A percentile compares a stretch with the other conserved stretches of the same genome.
Conservation (phyloP, 1,139 yeast genomes). For the Kodamaea plutei region DNA sequence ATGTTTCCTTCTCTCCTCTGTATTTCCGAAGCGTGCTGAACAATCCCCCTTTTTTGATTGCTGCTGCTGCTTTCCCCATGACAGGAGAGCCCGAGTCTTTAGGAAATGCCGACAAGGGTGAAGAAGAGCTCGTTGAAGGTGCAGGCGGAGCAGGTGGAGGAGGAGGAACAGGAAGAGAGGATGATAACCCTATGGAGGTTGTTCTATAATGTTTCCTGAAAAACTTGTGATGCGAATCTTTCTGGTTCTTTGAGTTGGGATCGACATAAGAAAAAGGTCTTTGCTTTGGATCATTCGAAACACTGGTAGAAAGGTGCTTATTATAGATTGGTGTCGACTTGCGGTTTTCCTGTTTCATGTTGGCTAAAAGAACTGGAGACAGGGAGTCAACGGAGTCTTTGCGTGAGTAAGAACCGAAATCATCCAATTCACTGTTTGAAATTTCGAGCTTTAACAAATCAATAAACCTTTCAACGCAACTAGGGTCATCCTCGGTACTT, state of each 20-base stretch:
- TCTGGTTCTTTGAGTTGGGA: constrained; percentile 18
- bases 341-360: constrained; percentile 25
- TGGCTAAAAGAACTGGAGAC: constrained; percentile 12
- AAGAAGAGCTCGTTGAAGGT: constrained; percentile 1
- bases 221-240: constrained; percentile 39
- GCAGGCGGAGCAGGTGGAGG: constrained; percentile 11
- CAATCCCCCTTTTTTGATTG: constrained; percentile 36
- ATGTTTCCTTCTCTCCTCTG: constrained; percentile 3
- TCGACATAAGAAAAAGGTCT: constrained; percentile 59
- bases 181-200: constrained; percentile 49
- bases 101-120: constrained; percentile 1
- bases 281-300: constrained; percentile 20
- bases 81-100: not conserved
- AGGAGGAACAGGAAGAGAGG: constrained; percentile 18
- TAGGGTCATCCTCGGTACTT: constrained; percentile 36
- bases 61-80: constrained; percentile 2
- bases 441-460: constrained; percentile 27
- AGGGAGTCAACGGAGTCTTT: constrained; percentile 18
- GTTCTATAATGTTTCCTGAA: constrained; percentile 59
- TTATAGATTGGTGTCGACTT: constrained; percentile 30
- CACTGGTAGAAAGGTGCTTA: constrained; percentile 19
- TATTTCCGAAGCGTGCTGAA: constrained; percentile 41
- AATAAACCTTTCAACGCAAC: constrained; percentile 55
- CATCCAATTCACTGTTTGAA: constrained; percentile 8
- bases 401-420: constrained; percentile 15